These are phyloP conservation scores for Colletotrichum lentis DNA, from an alignment of 2,329 filamentous ascomycete species.

Conservation along the genomic window DNA sequence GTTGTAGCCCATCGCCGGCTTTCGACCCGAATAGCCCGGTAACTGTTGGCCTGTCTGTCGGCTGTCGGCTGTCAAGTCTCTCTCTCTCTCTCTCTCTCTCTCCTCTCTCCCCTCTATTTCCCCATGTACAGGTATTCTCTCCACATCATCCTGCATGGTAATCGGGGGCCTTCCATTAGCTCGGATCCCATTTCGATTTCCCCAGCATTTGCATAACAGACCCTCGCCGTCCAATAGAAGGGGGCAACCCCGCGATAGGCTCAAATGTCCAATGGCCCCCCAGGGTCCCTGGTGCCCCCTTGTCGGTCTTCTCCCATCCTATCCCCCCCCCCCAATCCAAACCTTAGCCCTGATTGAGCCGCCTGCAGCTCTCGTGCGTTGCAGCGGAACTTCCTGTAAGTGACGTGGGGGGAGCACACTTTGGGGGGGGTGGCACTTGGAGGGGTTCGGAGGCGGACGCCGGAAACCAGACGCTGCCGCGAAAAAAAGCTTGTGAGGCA, in stretches of 20 bases:
- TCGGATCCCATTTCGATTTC: slow-evolving; percentile 37
- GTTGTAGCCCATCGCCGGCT: slow-evolving; percentile 13
- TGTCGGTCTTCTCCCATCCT: not conserved
- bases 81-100: no score
- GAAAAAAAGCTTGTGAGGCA: slow-evolving; percentile 34
- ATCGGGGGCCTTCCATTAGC: slow-evolving; percentile 35
- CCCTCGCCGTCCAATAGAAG: slow-evolving; percentile 22
- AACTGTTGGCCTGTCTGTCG: no score
- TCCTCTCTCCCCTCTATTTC: not conserved
- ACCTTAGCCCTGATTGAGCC: slow-evolving; percentile 11
- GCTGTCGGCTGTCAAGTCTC: slow-evolving; percentile 6
- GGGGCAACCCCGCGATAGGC: not conserved
- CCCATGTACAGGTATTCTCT: slow-evolving; percentile 21
- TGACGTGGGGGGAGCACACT: slow-evolving; percentile 18
- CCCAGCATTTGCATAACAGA: slow-evolving; percentile 37
- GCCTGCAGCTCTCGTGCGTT: slow-evolving; percentile 30
- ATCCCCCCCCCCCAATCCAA: not conserved
- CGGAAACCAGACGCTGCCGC: not conserved
- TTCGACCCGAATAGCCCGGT: slow-evolving; percentile 25
- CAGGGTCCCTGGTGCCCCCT: not conserved
- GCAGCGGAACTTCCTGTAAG: slow-evolving; percentile 25
- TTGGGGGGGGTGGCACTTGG: no score
- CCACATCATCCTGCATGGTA: slow-evolving; percentile 22
- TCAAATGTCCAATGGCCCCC: not conserved
- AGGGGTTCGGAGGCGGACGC: slow-evolving; percentile 5